phyloP scores from a whole-genome alignment of 192 early-diverging fungal genomes.

The Linnemannia hyalina region DNA sequence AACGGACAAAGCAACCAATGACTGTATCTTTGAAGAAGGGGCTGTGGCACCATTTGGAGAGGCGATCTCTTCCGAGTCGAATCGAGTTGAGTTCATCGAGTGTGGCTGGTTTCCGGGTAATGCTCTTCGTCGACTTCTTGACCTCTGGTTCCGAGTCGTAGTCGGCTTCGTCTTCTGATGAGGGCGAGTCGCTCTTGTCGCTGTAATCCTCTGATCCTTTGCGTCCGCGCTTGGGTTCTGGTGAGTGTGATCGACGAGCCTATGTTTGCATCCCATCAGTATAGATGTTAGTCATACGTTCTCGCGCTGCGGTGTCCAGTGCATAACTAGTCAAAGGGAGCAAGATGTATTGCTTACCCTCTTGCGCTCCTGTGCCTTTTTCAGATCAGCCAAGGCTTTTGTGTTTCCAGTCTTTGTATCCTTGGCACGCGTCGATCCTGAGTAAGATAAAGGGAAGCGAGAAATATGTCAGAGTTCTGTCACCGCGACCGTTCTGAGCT shows the following conservation, averaged over 20 bases:
- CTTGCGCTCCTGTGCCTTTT: conserved; percentile 57
- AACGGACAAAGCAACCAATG: conserved; percentile 75
- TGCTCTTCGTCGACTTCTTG: conserved; percentile 44
- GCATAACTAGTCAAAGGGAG: neutral
- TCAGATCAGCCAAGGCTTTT: conserved; percentile 64
- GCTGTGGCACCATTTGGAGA: conserved; percentile 80
- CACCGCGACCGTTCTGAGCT: neutral
- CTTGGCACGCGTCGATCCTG: conserved; percentile 69
- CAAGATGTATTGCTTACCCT: conserved; percentile 13
- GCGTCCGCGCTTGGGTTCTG: conserved; percentile 48
- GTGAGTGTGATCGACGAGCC: conserved; percentile 49
- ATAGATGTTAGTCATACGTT: neutral
- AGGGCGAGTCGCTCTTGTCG: conserved; percentile 40
- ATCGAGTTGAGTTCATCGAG: conserved; percentile 76
- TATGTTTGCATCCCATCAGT: neutral
- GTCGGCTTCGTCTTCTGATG: conserved; percentile 37
- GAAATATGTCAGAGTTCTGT: neutral
- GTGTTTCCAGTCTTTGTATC: conserved; percentile 57
- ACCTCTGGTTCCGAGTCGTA: conserved; percentile 45
- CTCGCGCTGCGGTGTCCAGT: neutral
- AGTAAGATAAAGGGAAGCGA: neutral
- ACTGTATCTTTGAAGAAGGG: conserved; percentile 79
- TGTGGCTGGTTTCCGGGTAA: conserved; percentile 60
- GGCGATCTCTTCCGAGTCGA: conserved; percentile 70
- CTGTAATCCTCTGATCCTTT: conserved; percentile 49